Percentiles rank a stretch among this genome's conserved stretches.
These are phyloP conservation scores for Toxoplasma gondii DNA, from an alignment of 169 alveolate genomes.

Conservation along the genomic window DNA sequence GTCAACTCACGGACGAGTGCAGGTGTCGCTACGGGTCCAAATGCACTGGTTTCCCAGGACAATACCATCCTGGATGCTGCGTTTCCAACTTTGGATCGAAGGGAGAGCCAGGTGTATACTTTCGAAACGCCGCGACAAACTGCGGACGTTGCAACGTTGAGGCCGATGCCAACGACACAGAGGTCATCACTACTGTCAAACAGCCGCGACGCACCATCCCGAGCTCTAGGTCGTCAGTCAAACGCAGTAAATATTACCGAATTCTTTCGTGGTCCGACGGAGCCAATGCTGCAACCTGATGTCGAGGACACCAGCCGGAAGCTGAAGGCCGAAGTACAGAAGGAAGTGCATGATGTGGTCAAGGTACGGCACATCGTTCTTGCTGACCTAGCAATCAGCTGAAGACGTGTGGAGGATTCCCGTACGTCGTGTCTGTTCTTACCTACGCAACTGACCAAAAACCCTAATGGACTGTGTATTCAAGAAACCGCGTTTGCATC, in stretches of 20 bases:
- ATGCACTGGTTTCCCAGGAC: background rate
- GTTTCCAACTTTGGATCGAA: background rate
- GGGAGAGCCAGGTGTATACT: background rate
- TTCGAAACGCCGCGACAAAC: background rate
- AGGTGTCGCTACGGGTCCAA: background rate
- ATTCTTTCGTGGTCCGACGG: background rate
- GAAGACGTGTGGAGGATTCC: background rate
- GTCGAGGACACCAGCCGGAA: conserved; percentile 3
- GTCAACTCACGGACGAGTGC: background rate
- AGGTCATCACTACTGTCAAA: background rate
- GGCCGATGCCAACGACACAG: background rate
- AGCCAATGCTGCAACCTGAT: background rate
- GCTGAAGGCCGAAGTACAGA: conserved; percentile 52
- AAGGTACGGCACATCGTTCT: conserved; percentile 37
- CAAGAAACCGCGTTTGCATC: too few species aligned
- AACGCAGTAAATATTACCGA: background rate
- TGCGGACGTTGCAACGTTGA: background rate
- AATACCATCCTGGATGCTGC: background rate
- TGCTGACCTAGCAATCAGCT: background rate
- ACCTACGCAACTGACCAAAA: too few species aligned
- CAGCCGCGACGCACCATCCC: background rate
- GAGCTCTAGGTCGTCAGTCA: background rate
- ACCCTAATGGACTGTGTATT: too few species aligned
- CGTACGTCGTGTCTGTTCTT: too few species aligned
- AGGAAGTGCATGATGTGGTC: conserved; percentile 61